Percentiles rank a stretch among this genome's conserved stretches.
These are phyloP conservation scores for Amanita pallidorosea DNA, from an alignment of 768 basidiomycete species.

Conservation along the genomic window DNA sequence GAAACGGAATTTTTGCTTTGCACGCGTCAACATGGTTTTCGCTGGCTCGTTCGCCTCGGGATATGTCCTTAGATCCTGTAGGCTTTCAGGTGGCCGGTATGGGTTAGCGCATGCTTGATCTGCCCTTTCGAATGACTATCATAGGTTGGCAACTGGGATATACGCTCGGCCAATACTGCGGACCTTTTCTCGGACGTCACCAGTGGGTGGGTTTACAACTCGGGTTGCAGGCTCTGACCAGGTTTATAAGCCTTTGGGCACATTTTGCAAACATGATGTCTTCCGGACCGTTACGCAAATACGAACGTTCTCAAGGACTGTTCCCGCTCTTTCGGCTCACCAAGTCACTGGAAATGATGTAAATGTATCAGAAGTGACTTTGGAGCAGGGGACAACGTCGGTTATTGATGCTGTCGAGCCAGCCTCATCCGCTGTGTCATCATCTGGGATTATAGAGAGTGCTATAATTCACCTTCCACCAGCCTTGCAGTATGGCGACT, in stretches of 20 bases:
- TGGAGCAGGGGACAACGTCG: not conserved
- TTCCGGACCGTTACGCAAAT: not conserved
- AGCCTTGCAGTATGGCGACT: constrained; percentile 61
- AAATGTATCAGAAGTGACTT: not conserved
- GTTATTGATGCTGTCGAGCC: not conserved
- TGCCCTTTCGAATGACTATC: not conserved
- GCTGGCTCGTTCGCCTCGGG: constrained; percentile 2
- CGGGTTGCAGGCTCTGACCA: not conserved
- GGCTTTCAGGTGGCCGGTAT: constrained; percentile 1
- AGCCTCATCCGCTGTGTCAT: not conserved
- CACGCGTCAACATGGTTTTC: not conserved
- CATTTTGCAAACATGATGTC: not conserved
- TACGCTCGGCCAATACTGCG: not conserved
- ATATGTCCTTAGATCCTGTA: constrained; percentile 2
- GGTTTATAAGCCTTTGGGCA: not conserved
- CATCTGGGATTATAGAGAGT: constrained; percentile 7
- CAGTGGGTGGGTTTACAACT: not conserved
- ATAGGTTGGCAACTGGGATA: not conserved
- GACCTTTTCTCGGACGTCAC: not conserved
- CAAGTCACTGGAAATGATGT: not conserved
- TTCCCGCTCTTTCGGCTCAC: not conserved
- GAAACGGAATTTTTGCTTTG: constrained; percentile 1
- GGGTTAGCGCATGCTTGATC: not conserved
- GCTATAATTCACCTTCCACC: constrained; percentile 13
- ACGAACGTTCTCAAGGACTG: constrained; percentile 1